phyloP scores from a whole-genome alignment of 2,329 filamentous ascomycete species.

The Botrytis paeoniae region DNA sequence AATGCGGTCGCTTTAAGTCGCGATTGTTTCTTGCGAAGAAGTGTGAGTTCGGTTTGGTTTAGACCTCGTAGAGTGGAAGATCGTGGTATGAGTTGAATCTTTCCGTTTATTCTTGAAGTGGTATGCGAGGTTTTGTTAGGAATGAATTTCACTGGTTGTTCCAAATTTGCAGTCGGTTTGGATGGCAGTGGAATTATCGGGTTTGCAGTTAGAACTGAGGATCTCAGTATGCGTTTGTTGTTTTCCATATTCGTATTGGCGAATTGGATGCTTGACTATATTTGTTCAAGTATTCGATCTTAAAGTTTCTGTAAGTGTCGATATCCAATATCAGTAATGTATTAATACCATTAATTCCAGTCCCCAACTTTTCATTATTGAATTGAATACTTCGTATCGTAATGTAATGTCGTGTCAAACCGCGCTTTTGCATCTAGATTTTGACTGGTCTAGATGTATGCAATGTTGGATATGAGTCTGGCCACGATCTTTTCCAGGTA shows the following conservation, averaged over 20 bases:
- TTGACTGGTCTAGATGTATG: background rate
- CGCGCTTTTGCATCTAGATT: background rate
- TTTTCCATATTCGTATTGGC: background rate
- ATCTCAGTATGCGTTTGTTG: conserved; percentile 1
- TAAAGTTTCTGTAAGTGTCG: background rate
- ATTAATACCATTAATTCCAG: background rate
- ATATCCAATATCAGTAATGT: background rate
- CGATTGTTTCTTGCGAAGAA: background rate
- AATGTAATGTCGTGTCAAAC: background rate
- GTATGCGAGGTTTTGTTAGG: accelerated
- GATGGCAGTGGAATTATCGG: background rate
- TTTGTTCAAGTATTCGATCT: background rate
- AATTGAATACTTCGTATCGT: background rate
- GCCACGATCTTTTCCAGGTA: background rate
- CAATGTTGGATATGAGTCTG: background rate
- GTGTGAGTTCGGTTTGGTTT: background rate
- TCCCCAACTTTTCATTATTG: background rate
- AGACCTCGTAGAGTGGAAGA: background rate
- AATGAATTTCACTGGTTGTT: background rate
- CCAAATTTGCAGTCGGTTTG: background rate
- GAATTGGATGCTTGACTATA: background rate
- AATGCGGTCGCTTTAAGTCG: background rate
- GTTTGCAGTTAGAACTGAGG: background rate
- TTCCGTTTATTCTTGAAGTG: background rate
- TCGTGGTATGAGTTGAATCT: background rate